Evolutionary conservation across 148 eudicot species (phyloP), one percentile per base, ranked within the genome.

Genomic region (Beta vulgaris): DNA sequence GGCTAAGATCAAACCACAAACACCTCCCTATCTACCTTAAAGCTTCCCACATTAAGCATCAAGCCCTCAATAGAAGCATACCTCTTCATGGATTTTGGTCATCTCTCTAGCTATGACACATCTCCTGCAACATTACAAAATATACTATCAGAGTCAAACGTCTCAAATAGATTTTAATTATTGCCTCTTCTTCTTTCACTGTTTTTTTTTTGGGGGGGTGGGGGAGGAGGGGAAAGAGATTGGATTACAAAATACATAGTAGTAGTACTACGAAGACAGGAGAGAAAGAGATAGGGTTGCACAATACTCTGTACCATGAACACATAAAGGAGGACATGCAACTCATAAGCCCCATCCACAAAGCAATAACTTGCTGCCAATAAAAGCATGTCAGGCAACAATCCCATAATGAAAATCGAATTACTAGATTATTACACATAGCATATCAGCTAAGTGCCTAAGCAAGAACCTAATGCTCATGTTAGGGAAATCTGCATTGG

Each of bases 71-170:
- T 48, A 53, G 26, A 71, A 42, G 16, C 80, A 73, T 77, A 95
- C 99, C 96, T 95, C 92, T 89, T 95, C 99, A 82, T 95, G 97
- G 51, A 92, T 80, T 84, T 95, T 95, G 61, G 99, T 95, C 84
- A 92, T 89, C 82, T 95, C 99, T 61, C 99, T 91, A 71, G 97
- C 99, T 78, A 92, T 80, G 76, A 92, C 99, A 81, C 97, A 95
- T 73, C 80, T 86, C 86, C 99, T 95, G 86, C 79, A 82, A 69
- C 58, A 76, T 78, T 65, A 73, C 32, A 66, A 68, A 78, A 55
- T 29, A 77, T 49, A 76, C 10, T 25, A 76, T 70, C 57, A 77
- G 19, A 19, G 25, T n/a, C 19, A 67, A 25, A 25, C 15, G 31
- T 23, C 6, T n/a, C 2, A 10, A 28, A 28, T 23, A 57, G 32